phyloP scores from a whole-genome alignment of 495 filamentous ascomycete genomes.

The Tuber brumale region DNA sequence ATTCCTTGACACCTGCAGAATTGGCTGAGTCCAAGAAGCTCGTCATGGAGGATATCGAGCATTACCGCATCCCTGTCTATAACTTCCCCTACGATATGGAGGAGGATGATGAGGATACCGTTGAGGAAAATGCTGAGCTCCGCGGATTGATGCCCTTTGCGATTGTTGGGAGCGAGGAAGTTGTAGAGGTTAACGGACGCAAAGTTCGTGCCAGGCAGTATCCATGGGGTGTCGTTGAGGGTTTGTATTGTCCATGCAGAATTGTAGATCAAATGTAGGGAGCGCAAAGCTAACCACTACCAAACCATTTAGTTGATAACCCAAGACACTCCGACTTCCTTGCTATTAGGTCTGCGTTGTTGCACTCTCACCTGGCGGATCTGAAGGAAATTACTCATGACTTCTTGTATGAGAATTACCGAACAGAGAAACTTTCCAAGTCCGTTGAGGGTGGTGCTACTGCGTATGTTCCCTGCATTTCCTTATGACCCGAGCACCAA shows the following conservation, averaged over 20 bases:
- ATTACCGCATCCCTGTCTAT: slow-evolving; percentile 99
- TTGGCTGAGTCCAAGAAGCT: slow-evolving; percentile 98
- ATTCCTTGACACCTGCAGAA: slow-evolving; percentile 92
- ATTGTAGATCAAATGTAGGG: not conserved
- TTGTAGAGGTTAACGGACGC: slow-evolving; percentile 85
- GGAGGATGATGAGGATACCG: slow-evolving; percentile 98
- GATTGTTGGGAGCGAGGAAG: slow-evolving; percentile 93
- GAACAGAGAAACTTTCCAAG: slow-evolving; percentile 99
- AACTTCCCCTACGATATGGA: slow-evolving; percentile 99
- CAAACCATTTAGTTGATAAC: slow-evolving; percentile 64
- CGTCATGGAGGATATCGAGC: slow-evolving; percentile 99
- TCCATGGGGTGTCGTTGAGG: slow-evolving; percentile 95
- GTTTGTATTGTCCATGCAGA: slow-evolving; percentile 2
- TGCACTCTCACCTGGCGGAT: slow-evolving; percentile 95
- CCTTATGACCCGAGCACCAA: slow-evolving; percentile 38
- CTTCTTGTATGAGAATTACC: slow-evolving; percentile 99
- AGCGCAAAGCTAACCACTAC: slow-evolving; percentile 2
- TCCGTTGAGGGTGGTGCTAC: slow-evolving; percentile 85
- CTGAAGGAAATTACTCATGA: slow-evolving; percentile 99
- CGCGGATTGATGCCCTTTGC: slow-evolving; percentile 97
- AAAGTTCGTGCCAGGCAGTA: slow-evolving; percentile 93
- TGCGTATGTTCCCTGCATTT: slow-evolving; percentile 58
- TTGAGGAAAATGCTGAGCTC: slow-evolving; percentile 96
- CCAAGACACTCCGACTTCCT: slow-evolving; percentile 98
- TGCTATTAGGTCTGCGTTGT: slow-evolving; percentile 88